phyloP scores from a whole-genome alignment of 257 asterid genomes.

The Nicotiana attenuata region DNA sequence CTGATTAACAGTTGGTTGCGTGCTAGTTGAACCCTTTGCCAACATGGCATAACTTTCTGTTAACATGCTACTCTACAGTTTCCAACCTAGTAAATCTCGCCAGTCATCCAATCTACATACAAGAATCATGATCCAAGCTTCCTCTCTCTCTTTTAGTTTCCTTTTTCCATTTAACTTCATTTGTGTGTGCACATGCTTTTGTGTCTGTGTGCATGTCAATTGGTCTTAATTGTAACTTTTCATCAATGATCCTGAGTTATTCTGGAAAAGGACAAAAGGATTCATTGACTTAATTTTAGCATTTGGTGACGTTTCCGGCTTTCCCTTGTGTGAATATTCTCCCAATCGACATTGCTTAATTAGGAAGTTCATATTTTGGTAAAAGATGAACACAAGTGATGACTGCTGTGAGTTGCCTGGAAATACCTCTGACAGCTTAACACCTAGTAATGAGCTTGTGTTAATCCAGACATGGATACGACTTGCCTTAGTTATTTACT shows the following conservation, averaged over 20 bases:
- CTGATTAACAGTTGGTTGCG: neutral
- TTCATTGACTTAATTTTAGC: neutral
- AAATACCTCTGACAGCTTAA: neutral
- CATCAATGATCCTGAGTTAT: neutral
- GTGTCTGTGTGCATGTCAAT: neutral
- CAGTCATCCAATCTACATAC: neutral
- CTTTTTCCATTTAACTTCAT: neutral
- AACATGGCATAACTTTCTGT: conserved; percentile 1
- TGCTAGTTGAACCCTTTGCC: neutral
- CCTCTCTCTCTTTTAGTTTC: neutral
- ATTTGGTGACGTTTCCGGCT: neutral
- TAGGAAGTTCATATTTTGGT: neutral
- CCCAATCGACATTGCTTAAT: neutral
- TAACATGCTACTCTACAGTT: neutral
- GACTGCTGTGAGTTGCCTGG: neutral
- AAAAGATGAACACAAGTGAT: too few species aligned
- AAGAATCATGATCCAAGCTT: neutral
- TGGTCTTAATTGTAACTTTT: neutral
- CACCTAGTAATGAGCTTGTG: neutral
- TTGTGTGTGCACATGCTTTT: neutral
- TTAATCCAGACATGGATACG: neutral
- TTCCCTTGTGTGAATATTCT: neutral
- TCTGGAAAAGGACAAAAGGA: neutral
- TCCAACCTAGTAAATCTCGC: neutral
- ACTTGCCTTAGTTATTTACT: neutral